Percentiles rank a stretch among this genome's conserved stretches.
Evolutionary conservation across 2,329 filamentous ascomycete genomes (phyloP).

Genomic region (Passalora sequoiae): DNA sequence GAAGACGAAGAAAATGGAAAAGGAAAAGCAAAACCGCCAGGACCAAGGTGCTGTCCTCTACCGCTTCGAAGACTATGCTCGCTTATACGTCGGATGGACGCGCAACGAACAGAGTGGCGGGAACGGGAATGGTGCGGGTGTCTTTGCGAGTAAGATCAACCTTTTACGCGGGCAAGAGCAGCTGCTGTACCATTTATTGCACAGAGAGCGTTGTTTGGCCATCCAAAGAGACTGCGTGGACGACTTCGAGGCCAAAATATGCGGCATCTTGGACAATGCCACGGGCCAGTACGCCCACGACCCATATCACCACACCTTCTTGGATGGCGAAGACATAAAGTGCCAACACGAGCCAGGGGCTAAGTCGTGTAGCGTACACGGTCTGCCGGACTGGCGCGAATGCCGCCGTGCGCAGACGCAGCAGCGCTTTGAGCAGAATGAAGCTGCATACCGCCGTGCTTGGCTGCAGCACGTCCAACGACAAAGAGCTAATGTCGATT

Average conservation of each 20-base stretch:
- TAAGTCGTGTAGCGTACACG: constrained; percentile 12
- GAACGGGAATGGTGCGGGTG: constrained; percentile 21
- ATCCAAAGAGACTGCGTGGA: constrained; percentile 7
- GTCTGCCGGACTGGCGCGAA: constrained; percentile 13
- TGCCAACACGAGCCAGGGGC: constrained; percentile 9
- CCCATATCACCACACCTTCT: constrained; percentile 9
- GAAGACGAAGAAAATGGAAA: constrained; percentile 17
- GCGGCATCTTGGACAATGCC: constrained; percentile 5
- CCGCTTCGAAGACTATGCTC: constrained; percentile 13
- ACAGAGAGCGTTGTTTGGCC: constrained; percentile 4
- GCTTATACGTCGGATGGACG: constrained; percentile 11
- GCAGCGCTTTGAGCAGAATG: constrained; percentile 3
- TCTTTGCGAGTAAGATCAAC: constrained; percentile 16
- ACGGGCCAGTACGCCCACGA: not conserved
- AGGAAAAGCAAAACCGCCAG: constrained; percentile 17
- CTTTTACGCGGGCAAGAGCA: constrained; percentile 9
- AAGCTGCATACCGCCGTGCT: not conserved
- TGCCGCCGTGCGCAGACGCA: constrained; percentile 9
- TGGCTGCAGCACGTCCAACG: not conserved
- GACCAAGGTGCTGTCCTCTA: constrained; percentile 13
- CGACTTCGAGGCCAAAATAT: constrained; percentile 4
- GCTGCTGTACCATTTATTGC: constrained; percentile 1
- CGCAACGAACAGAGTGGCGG: constrained; percentile 18
- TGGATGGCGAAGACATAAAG: constrained; percentile 4
- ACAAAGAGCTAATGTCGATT: not conserved